Base-by-base conservation (phyloP, 176 grass and related monocot species). In the Rhynchospora pubera region DNA sequence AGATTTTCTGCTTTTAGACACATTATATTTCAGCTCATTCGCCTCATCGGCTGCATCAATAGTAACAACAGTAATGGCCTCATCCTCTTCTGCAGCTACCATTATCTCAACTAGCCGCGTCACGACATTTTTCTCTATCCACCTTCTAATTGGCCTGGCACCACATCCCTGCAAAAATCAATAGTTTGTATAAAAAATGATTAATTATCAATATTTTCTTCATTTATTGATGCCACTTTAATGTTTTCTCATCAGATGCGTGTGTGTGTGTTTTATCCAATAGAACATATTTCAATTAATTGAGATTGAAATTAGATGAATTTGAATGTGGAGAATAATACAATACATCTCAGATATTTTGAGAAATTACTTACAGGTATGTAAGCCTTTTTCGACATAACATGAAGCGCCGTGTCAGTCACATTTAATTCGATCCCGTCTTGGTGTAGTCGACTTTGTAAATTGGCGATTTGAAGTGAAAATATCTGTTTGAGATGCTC, bases 41-140 rank as follows among this genome's bases (percentile, higher is more conserved):
- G 22, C 22, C 14, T 65, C 60, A n/a, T 65, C 13, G 43, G 42
- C 57, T 11, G 2, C 62, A 62, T 82, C 79, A 28, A 82, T 53
- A 66, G 45, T 66, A 82, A 82, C 47, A 47, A 1, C 26, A 48
- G 12, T 47, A 23, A 82, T 50, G 15, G 44, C 79, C n/a, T 66
- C 79, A 30, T 82, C 43, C 15, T 66, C 79, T 65, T 82, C 79
- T 82, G 43, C 61, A 51, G 43, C 21, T 48, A 82, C 46, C 79
- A 82, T 82, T 65, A 82, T 82, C 62, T 82, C 79, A 0, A 82
- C 79, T 44, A 82, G 59, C 53, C 62, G 42, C 16, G 59, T 82
- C 62, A 82, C 79, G 43, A 82, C 79, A 65, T 82, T 82, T 66
- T 82, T 82, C 79, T 82, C 79, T 82, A 82, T 82, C 61, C 62